Evolutionary conservation across 2,329 filamentous ascomycete genomes (phyloP).

Genomic region (Claviceps spartinae): DNA sequence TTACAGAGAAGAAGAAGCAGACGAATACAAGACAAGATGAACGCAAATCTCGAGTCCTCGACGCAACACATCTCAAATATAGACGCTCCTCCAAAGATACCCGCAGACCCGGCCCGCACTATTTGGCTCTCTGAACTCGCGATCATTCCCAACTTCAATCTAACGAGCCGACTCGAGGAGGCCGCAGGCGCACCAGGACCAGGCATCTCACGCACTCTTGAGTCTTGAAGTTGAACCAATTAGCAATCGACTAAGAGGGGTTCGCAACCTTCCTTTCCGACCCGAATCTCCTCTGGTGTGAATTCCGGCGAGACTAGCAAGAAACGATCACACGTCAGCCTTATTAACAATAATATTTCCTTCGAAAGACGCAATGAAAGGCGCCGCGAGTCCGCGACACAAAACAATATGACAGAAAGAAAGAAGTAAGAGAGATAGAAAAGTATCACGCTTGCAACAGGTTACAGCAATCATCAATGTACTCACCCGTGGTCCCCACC

Average conservation of each 20-base stretch:
- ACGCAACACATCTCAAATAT: too few species aligned
- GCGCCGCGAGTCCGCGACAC: not conserved
- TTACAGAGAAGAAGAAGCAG: not conserved
- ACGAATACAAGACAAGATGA: not conserved
- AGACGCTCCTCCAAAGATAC: too few species aligned
- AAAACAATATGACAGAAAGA: not conserved
- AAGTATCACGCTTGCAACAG: not conserved
- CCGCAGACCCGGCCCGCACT: too few species aligned
- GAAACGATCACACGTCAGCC: not conserved
- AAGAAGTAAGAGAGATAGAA: not conserved
- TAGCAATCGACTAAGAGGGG: not conserved
- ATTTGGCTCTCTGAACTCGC: too few species aligned
- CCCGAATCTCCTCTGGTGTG: not conserved
- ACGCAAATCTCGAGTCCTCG: too few species aligned
- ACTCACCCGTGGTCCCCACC: constrained; percentile 20
- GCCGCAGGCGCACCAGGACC: too few species aligned
- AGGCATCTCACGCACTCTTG: too few species aligned
- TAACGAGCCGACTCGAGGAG: too few species aligned
- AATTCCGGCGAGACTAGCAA: not conserved
- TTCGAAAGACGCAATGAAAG: too few species aligned
- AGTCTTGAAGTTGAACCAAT: not conserved
- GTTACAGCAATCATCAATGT: too few species aligned
- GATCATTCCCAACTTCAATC: too few species aligned
- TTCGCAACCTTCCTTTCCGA: not conserved
- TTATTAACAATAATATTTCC: too few species aligned